Evolutionary conservation across 305 asterid species (phyloP).

Genomic region (Fraxinus greggii): DNA sequence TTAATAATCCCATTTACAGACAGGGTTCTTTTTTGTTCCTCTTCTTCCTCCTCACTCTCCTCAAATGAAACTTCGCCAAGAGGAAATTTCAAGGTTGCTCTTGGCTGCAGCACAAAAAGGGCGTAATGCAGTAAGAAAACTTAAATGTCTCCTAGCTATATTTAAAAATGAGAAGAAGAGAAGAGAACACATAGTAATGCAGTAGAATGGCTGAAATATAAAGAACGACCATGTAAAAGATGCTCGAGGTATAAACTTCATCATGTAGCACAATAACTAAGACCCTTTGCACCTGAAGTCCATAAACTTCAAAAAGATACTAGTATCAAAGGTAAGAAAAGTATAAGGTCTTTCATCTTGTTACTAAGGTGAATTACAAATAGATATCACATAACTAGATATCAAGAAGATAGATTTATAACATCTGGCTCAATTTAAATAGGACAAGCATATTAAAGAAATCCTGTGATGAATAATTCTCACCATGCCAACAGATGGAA

Average conservation of each 20-base stretch:
- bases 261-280: not conserved
- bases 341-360: not conserved
- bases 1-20: constrained; percentile 61
- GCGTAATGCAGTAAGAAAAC: not conserved
- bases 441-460: not conserved
- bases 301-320: not conserved
- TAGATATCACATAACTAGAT: not conserved
- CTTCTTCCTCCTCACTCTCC: constrained; percentile 69
- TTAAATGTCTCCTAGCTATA: not conserved
- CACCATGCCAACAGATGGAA: constrained; percentile 76
- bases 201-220: not conserved
- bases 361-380: constrained; percentile 1
- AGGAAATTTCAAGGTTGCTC: constrained; percentile 74
- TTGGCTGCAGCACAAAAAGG: constrained; percentile 55
- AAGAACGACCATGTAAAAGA: not conserved
- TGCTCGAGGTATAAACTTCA: not conserved
- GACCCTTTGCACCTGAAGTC: not conserved
- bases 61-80: constrained; percentile 72
- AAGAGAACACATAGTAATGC: not conserved
- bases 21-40: constrained; percentile 50
- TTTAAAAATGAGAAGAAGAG: not conserved
- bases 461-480: constrained; percentile 24
- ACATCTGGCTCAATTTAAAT: constrained; percentile 1
- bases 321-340: not conserved
- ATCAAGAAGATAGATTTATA: constrained; percentile 4